Evolutionary conservation across 345 rosid species (phyloP), one percentile per base, ranked within the genome.

Genomic region (Syzygium grande): DNA sequence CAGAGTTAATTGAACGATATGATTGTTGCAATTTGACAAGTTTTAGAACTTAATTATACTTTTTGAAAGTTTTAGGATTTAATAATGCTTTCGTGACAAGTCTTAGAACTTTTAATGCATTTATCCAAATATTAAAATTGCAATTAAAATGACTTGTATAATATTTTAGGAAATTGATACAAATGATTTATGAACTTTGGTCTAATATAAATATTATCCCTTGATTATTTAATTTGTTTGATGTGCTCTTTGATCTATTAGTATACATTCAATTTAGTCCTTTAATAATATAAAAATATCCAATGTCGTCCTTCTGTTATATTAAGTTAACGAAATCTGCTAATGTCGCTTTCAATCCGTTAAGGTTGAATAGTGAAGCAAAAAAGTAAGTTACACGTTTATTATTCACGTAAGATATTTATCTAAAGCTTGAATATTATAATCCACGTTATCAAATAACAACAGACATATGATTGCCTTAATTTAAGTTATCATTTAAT

Each of bases 1-100:
- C 0, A 3, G 3, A 9, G 2, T 9, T 30, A 34, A 34, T 0
- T 0, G 2, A 68, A 68, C 1, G 3, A 34, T 5, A 30, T 68
- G 12, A 19, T 61, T n/a, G 0, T 14, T n/a, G 6, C 13, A n/a
- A n/a, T 61, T 61, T 0, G 4, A n/a, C 2, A 61, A n/a, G 2
- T 61, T 61, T n/a, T 61, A n/a, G 0, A 7, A 61, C 27, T 25
- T 27, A 2, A 61, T 34, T 68, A 0, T 5, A 34, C 2, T 4
- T 65, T 65, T 30, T 16, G 1, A 65, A 65, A 65, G 11, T 30
- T 30, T 8, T 56, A 22, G 11, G 0, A 55, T 56, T 56, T 9
- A 55, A 55, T 19, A 19, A 19, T 1, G 2, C 25, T 1, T 55
- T 55, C 2, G 27, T 2, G n/a, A 14, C 1, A 52, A 52, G 0